These are phyloP conservation scores for Dothidotthia symphoricarpi DNA, from an alignment of 2,329 filamentous ascomycete genomes.

Conservation along the genomic window DNA sequence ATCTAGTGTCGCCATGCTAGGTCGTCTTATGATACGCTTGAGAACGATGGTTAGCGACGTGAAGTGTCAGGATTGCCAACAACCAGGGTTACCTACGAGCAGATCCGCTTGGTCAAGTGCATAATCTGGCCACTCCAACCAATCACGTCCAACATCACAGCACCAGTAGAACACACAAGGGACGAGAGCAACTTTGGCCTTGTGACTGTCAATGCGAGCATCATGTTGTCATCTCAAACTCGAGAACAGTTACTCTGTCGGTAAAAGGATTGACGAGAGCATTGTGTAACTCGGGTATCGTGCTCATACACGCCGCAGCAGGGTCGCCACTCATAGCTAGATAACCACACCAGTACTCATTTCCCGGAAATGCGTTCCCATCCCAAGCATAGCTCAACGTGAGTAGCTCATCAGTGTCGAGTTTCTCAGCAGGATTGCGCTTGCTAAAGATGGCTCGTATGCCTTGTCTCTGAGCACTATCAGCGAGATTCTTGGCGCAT, in stretches of 20 bases:
- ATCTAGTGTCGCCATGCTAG: no score
- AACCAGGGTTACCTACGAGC: no score
- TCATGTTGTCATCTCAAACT: no score
- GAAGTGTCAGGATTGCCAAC: no score
- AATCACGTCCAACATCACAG: no score
- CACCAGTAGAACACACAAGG: no score
- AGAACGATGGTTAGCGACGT: no score
- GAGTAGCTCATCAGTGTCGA: conserved; percentile 6
- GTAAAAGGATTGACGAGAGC: conserved; percentile 7
- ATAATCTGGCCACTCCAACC: no score
- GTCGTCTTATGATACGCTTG: no score
- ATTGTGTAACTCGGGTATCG: conserved; percentile 11
- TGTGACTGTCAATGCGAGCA: no score
- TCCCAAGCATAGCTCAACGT: conserved; percentile 10
- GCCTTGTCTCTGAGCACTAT: conserved; percentile 2
- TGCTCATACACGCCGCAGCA: conserved; percentile 11
- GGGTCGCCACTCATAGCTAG: conserved; percentile 6
- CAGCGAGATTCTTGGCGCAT: neutral
- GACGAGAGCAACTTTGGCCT: no score
- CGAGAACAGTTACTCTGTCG: conserved; percentile 1
- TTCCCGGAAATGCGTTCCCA: conserved; percentile 9
- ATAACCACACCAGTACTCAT: conserved; percentile 9
- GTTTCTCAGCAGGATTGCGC: conserved; percentile 8
- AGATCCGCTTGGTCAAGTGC: no score
- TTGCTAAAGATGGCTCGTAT: conserved; percentile 8